phyloP scores from a whole-genome alignment of 257 asterid genomes.

The Dorcoceras hygrometricum region DNA sequence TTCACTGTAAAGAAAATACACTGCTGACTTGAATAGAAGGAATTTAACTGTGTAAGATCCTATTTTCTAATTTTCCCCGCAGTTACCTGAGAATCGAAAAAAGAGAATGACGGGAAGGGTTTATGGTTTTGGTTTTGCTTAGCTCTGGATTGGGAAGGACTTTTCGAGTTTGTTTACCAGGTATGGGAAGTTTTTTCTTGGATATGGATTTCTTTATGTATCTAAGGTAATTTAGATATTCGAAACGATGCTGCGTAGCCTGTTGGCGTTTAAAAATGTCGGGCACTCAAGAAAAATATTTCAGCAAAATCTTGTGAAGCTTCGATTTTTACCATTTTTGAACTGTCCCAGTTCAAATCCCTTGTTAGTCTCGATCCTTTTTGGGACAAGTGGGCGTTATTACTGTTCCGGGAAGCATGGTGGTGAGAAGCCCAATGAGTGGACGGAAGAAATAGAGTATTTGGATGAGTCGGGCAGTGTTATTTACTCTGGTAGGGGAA shows the following conservation, averaged over 20 bases:
- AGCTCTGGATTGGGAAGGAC: not conserved
- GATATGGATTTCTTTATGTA: not conserved
- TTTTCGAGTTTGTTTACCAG: not conserved
- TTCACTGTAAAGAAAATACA: no score
- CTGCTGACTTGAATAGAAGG: no score
- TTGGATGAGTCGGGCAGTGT: slow-evolving; percentile 86
- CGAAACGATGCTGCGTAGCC: slow-evolving; percentile 8
- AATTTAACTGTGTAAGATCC: no score
- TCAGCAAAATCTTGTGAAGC: slow-evolving; percentile 2
- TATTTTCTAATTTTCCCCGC: no score
- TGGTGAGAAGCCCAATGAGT: slow-evolving; percentile 18
- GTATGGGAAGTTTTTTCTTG: not conserved
- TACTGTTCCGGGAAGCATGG: not conserved
- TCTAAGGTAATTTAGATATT: no score
- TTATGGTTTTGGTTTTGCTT: no score
- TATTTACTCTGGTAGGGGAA: slow-evolving; percentile 83
- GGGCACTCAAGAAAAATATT: not conserved
- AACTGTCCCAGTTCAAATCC: not conserved
- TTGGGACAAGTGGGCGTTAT: not conserved
- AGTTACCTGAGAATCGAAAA: no score
- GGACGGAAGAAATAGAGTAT: slow-evolving; percentile 84
- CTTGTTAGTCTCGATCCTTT: slow-evolving; percentile 39
- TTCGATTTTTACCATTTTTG: not conserved
- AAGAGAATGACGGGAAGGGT: not conserved
- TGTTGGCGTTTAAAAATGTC: not conserved